These are phyloP conservation scores for Pichia sorboxylosa DNA, from an alignment of 1,139 yeast genomes.

Conservation along the genomic window DNA sequence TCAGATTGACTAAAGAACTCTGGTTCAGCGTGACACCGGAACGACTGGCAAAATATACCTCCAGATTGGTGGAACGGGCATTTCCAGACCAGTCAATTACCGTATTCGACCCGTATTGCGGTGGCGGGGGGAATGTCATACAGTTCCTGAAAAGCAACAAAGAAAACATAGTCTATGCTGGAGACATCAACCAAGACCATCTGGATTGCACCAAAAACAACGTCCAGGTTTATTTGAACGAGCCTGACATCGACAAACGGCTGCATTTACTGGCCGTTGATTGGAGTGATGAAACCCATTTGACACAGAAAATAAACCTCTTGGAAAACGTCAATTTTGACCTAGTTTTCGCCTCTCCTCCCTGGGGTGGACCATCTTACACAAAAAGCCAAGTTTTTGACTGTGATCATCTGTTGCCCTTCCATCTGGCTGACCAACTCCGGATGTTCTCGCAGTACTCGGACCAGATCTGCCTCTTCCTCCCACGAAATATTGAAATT, in stretches of 20 bases:
- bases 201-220: slow-evolving; percentile 60
- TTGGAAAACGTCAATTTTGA: slow-evolving; percentile 32
- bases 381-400: slow-evolving; percentile 35
- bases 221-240: slow-evolving; percentile 40
- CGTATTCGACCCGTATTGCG: slow-evolving; percentile 71
- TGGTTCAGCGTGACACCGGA: slow-evolving; percentile 96
- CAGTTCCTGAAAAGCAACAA: slow-evolving; percentile 63
- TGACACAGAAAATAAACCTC: slow-evolving; percentile 13
- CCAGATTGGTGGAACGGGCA: slow-evolving; percentile 38
- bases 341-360: slow-evolving; percentile 75
- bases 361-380: slow-evolving; percentile 93
- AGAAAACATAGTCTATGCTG: slow-evolving; percentile 38
- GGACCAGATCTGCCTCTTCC: slow-evolving; percentile 49
- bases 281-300: slow-evolving; percentile 30
- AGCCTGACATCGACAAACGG: slow-evolving; percentile 27
- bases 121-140: slow-evolving; percentile 91
- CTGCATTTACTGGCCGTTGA: slow-evolving; percentile 42
- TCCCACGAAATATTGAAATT: slow-evolving; percentile 60
- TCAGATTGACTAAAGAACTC: slow-evolving; percentile 62
- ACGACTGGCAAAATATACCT: slow-evolving; percentile 48
- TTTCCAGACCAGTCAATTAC: slow-evolving; percentile 25
- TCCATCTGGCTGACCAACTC: slow-evolving; percentile 36
- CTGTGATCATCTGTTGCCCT: slow-evolving; percentile 44
- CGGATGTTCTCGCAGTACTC: slow-evolving; percentile 31
- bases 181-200: slow-evolving; percentile 55